Conservation (phyloP, 768 basidiomycete genomes). For the Cystobasidiopsis lactophilus region DNA sequence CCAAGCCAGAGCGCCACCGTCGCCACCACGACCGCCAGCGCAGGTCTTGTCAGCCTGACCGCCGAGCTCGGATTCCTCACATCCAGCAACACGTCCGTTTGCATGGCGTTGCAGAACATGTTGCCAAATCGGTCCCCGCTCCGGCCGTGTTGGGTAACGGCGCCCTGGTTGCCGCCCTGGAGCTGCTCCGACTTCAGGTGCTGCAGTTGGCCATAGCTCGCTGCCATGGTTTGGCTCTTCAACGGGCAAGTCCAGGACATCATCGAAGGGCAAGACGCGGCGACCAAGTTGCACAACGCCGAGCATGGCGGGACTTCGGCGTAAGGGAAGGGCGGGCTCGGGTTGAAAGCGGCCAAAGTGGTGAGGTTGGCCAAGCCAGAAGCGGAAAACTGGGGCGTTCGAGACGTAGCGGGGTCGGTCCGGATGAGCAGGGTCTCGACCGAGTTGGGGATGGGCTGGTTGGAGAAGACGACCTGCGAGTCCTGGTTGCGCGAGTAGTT, state of each 20-base stretch:
- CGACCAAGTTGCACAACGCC: constrained; percentile 49
- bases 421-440: constrained; percentile 7
- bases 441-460: constrained; percentile 3
- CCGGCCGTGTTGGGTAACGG: not conserved
- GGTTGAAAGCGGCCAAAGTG: not conserved
- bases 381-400: constrained; percentile 15
- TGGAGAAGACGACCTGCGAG: not conserved
- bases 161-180: constrained; percentile 11
- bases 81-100: not conserved
- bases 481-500: not conserved
- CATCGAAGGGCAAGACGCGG: constrained; percentile 55
- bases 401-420: constrained; percentile 11
- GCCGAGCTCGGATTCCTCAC: not conserved
- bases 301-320: constrained; percentile 52
- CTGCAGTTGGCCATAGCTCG: constrained; percentile 8
- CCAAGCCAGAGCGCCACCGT: too few species aligned
- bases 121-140: constrained; percentile 17
- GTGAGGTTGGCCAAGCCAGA: constrained; percentile 2
- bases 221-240: constrained; percentile 4
- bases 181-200: not conserved
- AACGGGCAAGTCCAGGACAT: constrained; percentile 33
- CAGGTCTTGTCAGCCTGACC: too few species aligned
- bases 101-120: constrained; percentile 14
- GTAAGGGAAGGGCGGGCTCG: constrained; percentile 28
- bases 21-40: too few species aligned